Evolutionary conservation across 352 stramenopile species (phyloP).

Genomic region (Phytophthora hibernalis): DNA sequence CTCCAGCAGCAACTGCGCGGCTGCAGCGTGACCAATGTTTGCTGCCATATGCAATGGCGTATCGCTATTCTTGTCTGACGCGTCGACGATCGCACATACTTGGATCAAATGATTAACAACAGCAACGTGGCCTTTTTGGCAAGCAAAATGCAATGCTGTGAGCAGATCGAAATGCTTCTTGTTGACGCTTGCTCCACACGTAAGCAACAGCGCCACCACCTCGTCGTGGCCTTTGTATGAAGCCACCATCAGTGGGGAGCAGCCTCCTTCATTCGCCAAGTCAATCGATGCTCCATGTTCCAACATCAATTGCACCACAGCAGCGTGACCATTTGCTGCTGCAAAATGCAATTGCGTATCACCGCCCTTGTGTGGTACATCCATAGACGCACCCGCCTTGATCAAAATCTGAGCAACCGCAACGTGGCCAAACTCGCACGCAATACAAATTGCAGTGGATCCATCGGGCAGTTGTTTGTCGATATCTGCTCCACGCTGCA

Average conservation of each 20-base stretch:
- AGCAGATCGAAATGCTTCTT: neutral
- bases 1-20: neutral
- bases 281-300: neutral
- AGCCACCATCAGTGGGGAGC: neutral
- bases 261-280: neutral
- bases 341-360: neutral
- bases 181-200: neutral
- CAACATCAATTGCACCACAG: neutral
- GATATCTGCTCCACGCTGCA: neutral
- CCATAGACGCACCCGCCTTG: neutral
- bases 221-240: neutral
- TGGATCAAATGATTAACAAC: neutral
- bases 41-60: neutral
- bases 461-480: neutral
- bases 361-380: neutral
- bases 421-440: neutral
- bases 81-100: neutral
- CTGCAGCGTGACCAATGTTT: neutral
- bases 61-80: neutral
- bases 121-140: neutral
- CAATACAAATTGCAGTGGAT: neutral
- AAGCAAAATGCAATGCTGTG: neutral
- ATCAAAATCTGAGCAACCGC: neutral
- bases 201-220: neutral
- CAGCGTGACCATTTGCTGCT: neutral